phyloP scores from a whole-genome alignment of 1,139 yeast species.

The Nematodospora anomalae region DNA sequence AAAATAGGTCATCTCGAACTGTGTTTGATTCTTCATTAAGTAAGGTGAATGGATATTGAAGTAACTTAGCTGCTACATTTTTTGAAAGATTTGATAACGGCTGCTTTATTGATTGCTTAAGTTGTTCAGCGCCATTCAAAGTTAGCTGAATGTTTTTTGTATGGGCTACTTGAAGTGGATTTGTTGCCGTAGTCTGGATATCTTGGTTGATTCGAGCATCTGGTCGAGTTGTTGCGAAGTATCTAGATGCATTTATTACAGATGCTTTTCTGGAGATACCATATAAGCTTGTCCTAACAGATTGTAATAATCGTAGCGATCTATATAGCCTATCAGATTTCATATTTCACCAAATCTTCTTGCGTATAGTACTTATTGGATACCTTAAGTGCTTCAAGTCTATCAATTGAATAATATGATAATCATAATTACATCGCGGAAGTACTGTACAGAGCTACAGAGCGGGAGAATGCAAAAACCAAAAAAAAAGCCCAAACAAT shows the following conservation, averaged over 20 bases:
- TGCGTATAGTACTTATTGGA: no score
- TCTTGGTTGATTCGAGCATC: not conserved
- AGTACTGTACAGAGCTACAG: no score
- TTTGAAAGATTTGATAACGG: not conserved
- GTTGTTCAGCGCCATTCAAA: not conserved
- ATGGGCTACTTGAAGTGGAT: no score
- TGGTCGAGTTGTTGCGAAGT: not conserved
- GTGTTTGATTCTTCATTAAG: constrained; percentile 10
- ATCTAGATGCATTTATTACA: not conserved
- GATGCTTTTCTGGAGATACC: not conserved
- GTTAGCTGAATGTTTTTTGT: not conserved
- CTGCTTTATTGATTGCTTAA: not conserved
- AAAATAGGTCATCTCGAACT: constrained; percentile 1
- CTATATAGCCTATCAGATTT: not conserved
- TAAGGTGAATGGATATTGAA: constrained; percentile 9
- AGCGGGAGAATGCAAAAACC: no score
- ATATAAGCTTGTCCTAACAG: not conserved
- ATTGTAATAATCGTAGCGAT: not conserved
- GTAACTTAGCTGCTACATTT: constrained; percentile 1
- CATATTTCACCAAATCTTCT: no score
- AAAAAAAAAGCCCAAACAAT: no score
- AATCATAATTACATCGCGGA: no score
- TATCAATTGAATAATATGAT: no score
- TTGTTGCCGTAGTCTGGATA: not conserved
- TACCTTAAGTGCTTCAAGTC: no score